phyloP scores from a whole-genome alignment of 345 rosid genomes.

The Eucalyptus dawsonii region DNA sequence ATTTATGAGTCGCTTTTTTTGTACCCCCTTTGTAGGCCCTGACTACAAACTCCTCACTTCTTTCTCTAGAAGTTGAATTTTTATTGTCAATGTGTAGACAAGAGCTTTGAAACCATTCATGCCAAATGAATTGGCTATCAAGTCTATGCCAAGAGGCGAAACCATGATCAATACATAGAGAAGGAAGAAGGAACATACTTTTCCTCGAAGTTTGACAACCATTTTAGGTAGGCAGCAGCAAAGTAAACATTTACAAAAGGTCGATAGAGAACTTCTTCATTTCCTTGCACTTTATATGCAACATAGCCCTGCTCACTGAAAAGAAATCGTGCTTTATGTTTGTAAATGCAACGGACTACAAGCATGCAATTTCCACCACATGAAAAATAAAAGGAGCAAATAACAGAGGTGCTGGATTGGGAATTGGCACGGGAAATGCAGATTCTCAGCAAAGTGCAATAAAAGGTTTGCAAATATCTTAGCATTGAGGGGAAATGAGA shows the following conservation, averaged over 20 bases:
- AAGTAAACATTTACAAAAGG: constrained; percentile 77
- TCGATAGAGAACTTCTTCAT: constrained; percentile 58
- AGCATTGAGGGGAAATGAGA: neutral
- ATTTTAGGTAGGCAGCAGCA: constrained; percentile 83
- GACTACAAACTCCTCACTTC: constrained; percentile 83
- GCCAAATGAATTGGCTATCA: neutral
- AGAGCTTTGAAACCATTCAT: neutral
- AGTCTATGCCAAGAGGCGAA: neutral
- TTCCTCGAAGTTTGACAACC: constrained; percentile 61
- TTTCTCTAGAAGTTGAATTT: constrained; percentile 34
- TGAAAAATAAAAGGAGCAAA: neutral
- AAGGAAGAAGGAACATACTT: constrained; percentile 23
- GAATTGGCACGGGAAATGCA: neutral
- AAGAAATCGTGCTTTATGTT: constrained; percentile 1
- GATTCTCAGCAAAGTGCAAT: neutral
- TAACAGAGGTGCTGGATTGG: neutral
- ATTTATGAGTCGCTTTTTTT: constrained; percentile 73
- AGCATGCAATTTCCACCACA: neutral
- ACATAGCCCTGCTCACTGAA: constrained; percentile 60
- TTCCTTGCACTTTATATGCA: constrained; percentile 34
- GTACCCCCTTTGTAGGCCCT: constrained; percentile 79
- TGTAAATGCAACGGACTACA: neutral
- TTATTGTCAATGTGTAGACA: neutral
- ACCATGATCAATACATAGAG: neutral
- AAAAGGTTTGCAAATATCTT: neutral